Percentiles rank a stretch among this genome's conserved stretches.
phyloP scores from a whole-genome alignment of 176 grass and related monocot genomes.

The Oryza meridionalis region DNA sequence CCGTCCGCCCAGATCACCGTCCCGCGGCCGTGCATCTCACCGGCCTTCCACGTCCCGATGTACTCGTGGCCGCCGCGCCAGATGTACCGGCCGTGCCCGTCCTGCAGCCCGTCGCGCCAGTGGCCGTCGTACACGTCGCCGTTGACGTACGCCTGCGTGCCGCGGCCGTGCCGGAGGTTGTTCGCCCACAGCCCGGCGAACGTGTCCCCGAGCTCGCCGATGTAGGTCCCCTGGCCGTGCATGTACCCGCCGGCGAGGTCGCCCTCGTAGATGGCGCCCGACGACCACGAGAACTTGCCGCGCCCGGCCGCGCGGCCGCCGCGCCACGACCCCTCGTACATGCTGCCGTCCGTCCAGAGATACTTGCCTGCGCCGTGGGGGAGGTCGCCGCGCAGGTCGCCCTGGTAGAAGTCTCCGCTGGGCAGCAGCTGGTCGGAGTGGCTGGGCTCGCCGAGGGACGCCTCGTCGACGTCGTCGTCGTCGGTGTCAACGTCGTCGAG shows the following conservation, averaged over 20 bases:
- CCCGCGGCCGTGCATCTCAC: conserved; percentile 61
- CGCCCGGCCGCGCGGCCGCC: conserved; percentile 59
- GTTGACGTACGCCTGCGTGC: conserved; percentile 47
- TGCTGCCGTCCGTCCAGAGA: conserved; percentile 79
- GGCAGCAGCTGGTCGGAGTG: conserved; percentile 59
- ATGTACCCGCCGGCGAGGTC: conserved; percentile 23
- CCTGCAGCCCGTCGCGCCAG: conserved; percentile 56
- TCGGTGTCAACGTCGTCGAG: conserved; percentile 27
- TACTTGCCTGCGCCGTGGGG: conserved; percentile 74
- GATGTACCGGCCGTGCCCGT: conserved; percentile 61
- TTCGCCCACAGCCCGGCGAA: conserved; percentile 64
- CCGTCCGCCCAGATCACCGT: conserved; percentile 58
- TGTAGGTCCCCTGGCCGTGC: background rate
- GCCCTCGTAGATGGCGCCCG: conserved; percentile 80
- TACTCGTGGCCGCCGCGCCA: conserved; percentile 77
- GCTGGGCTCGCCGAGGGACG: conserved; percentile 19
- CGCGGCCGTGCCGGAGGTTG: conserved; percentile 65
- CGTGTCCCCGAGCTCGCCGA: conserved; percentile 71
- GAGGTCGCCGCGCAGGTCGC: conserved; percentile 42
- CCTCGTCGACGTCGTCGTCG: conserved; percentile 1
- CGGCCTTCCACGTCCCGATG: conserved; percentile 65
- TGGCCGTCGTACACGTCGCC: conserved; percentile 47
- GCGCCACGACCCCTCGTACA: conserved; percentile 81
- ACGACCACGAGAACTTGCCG: conserved; percentile 83
- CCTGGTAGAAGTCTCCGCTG: conserved; percentile 74